A percentile compares a stretch with the other conserved stretches of the same genome.
Conservation (phyloP, 257 asterid genomes). For the Gentiana dahurica region DNA sequence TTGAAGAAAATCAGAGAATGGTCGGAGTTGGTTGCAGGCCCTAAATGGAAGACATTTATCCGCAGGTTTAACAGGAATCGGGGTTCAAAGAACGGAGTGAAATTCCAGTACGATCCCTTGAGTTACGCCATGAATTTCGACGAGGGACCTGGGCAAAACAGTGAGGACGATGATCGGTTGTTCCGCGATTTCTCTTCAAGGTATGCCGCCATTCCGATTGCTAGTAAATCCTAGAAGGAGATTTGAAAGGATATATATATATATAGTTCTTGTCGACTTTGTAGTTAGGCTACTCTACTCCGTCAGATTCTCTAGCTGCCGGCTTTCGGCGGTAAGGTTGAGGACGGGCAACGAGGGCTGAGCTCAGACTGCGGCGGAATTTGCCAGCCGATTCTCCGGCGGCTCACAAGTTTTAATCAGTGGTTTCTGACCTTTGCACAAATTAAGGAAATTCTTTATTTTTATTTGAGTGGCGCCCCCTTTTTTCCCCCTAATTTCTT, state of each 20-base stretch:
- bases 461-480: no score
- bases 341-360: conserved; percentile 5
- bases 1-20: conserved; percentile 57
- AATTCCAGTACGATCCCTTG: conserved; percentile 53
- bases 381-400: conserved; percentile 1
- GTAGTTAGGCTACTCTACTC: not conserved
- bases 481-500: no score
- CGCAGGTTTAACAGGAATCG: conserved; percentile 52
- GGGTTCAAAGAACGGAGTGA: conserved; percentile 23
- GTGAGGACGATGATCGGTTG: conserved; percentile 28
- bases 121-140: conserved; percentile 78
- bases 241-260: conserved; percentile 18
- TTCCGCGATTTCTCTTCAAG: conserved; percentile 51
- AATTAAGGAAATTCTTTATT: no score
- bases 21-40: conserved; percentile 90
- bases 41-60: conserved; percentile 89
- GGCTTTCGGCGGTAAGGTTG: not conserved
- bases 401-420: not conserved
- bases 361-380: conserved; percentile 11
- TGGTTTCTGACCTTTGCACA: no score
- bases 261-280: conserved; percentile 12
- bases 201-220: conserved; percentile 31
- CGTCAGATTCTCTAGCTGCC: conserved; percentile 4
- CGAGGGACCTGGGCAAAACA: conserved; percentile 31
- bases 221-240: conserved; percentile 17